These are phyloP conservation scores for Apiotrichum sp. DNA, from an alignment of 1,284 basidiomycete species.

Conservation along the genomic window DNA sequence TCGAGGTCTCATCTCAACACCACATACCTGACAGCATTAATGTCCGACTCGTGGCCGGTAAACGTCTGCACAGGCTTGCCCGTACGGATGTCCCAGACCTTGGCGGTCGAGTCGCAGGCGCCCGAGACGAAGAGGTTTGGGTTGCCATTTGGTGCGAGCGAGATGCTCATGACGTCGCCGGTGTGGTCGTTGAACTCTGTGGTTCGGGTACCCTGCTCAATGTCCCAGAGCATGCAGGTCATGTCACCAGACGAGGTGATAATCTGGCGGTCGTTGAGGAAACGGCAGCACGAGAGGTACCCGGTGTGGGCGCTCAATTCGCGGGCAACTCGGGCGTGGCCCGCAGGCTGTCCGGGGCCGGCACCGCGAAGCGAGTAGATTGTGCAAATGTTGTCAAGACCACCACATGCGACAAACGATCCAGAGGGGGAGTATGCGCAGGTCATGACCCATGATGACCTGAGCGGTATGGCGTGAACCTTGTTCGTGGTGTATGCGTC, in stretches of 20 bases:
- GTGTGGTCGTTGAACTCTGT: constrained; percentile 99
- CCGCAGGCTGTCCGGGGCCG: constrained; percentile 37
- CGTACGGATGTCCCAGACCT: constrained; percentile 96
- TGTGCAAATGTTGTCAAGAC: constrained; percentile 97
- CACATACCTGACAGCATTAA: constrained; percentile 93
- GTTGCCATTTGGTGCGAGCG: constrained; percentile 86
- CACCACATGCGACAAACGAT: constrained; percentile 95
- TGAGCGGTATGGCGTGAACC: constrained; percentile 95
- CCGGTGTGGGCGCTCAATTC: constrained; percentile 96
- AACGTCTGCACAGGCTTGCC: constrained; percentile 98
- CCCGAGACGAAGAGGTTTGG: constrained; percentile 97
- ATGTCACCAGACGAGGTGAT: constrained; percentile 96
- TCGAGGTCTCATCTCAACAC: too few species aligned
- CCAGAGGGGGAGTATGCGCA: constrained; percentile 97
- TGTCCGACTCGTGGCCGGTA: constrained; percentile 96
- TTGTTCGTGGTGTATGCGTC: constrained; percentile 99
- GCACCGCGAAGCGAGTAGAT: constrained; percentile 73
- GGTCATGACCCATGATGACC: constrained; percentile 99
- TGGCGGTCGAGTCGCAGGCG: constrained; percentile 95
- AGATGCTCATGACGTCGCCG: constrained; percentile 98
- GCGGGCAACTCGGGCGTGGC: constrained; percentile 55
- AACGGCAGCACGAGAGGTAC: constrained; percentile 95
- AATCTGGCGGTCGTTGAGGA: constrained; percentile 97
- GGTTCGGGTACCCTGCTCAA: constrained; percentile 89
- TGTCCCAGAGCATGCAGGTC: constrained; percentile 99